Base-by-base conservation (phyloP, 345 rosid species). In the Dimocarpus longan region DNA sequence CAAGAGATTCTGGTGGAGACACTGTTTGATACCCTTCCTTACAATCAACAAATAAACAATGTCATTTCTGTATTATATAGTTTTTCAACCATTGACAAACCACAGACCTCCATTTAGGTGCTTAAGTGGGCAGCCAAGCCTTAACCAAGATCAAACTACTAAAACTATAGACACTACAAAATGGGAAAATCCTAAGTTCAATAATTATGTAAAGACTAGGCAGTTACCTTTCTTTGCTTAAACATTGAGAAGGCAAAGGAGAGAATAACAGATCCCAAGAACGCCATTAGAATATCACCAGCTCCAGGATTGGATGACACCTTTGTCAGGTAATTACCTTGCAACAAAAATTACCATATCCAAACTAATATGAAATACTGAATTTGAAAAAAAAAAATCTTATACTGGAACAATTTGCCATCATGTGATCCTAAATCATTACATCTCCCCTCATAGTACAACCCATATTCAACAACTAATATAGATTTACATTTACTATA, bases 231-330 rank as follows among this genome's bases (percentile, higher is more conserved):
- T 85, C 96, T 90, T 79, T 95, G 98, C 85, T 95, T 89, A 89
- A 95, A 95, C 99, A 93, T 95, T 77, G 99, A 90, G 84, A 95
- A 95, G 57, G 99, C 93, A 62, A 93, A 95, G 68, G 98, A 93
- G 83, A 95, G 93, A 75, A 95, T 95, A 22, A 95, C 98, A 75
- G 98, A 92, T 70, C 98, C 99, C 82, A 93, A 84, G 85, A 95
- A 95, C 63, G 97, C 98, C 98, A 95, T 93, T 73, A 95, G 83
- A 9, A 95, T 81, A 83, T 95, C 98, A 79, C 98, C 98, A 85
- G 98, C 98, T 78, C 98, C 98, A 4, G 98, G 98, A 88, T 95
- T 88, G 6, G 93, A 87, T 68, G 93, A 77, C 64, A 79, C 87
- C 75, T 93, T 92, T 15, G 98, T 95, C 70, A 95, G 95, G 84